Conservation (phyloP, 1,139 yeast genomes). For the Candida freyschussii region DNA sequence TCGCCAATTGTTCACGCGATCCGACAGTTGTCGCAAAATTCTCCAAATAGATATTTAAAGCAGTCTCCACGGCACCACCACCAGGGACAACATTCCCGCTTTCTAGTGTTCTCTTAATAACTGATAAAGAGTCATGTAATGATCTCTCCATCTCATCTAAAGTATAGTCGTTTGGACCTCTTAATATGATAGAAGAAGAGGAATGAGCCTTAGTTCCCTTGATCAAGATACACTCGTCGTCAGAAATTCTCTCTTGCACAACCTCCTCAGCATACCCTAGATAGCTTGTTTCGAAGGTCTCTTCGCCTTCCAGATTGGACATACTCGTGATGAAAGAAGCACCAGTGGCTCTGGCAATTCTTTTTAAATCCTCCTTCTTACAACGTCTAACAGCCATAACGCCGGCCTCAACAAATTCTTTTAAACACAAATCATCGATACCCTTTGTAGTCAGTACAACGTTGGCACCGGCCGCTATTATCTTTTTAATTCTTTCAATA, state of each 20-base stretch:
- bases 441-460: constrained; percentile 97
- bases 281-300: constrained; percentile 82
- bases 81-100: constrained; percentile 96
- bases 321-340: constrained; percentile 84
- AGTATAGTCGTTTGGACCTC: constrained; percentile 96
- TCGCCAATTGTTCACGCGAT: constrained; percentile 95
- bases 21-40: constrained; percentile 98
- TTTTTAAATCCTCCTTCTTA: constrained; percentile 91
- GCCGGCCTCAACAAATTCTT: constrained; percentile 92
- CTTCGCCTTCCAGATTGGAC: constrained; percentile 97
- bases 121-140: constrained; percentile 88
- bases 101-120: constrained; percentile 93
- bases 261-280: constrained; percentile 93
- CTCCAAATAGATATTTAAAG: constrained; percentile 89
- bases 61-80: constrained; percentile 98
- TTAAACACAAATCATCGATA: constrained; percentile 92
- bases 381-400: constrained; percentile 98
- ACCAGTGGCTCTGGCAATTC: constrained; percentile 98
- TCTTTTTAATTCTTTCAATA: constrained; percentile 81
- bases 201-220: constrained; percentile 94
- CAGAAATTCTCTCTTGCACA: constrained; percentile 84
- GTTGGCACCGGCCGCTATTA: constrained; percentile 91
- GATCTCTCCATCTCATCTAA: constrained; percentile 99
- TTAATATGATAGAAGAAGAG: constrained; percentile 82
- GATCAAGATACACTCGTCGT: constrained; percentile 93